phyloP scores from a whole-genome alignment of 2,329 filamentous ascomycete species.

The Hypocreales sp. region DNA sequence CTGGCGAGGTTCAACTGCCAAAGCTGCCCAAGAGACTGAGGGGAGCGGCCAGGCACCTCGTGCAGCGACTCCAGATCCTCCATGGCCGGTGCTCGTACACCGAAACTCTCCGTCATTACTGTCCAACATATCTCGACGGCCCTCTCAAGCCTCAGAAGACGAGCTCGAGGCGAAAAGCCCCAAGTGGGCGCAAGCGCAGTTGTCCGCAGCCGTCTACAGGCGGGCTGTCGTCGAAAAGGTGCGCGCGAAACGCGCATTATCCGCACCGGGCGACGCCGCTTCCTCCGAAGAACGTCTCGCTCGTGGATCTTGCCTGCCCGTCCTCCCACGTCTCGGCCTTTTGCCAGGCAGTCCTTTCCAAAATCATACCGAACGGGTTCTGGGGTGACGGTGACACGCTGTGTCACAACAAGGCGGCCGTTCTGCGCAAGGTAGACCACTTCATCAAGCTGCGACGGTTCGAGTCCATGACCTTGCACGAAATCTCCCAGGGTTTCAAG shows the following conservation, averaged over 20 bases:
- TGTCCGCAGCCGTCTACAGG: neutral
- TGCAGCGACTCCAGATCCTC: slow-evolving; percentile 51
- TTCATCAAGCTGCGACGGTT: slow-evolving; percentile 70
- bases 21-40: slow-evolving; percentile 53
- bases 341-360: slow-evolving; percentile 60
- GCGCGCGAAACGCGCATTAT: too few species aligned
- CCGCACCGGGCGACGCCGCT: neutral
- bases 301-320: slow-evolving; percentile 56
- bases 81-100: slow-evolving; percentile 66
- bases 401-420: slow-evolving; percentile 39
- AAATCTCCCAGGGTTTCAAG: slow-evolving; percentile 61
- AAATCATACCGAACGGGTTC: slow-evolving; percentile 58
- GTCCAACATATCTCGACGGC: slow-evolving; percentile 32
- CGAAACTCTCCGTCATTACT: slow-evolving; percentile 69
- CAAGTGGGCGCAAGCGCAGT: neutral
- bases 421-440: slow-evolving; percentile 56
- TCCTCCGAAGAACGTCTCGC: slow-evolving; percentile 14
- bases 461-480: slow-evolving; percentile 67
- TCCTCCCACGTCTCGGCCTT: slow-evolving; percentile 64
- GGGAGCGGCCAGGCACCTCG: slow-evolving; percentile 41
- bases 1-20: slow-evolving; percentile 5
- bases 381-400: slow-evolving; percentile 48
- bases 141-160: neutral
- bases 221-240: too few species aligned
- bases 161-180: neutral